Evolutionary conservation across 2,329 filamentous ascomycete genomes (phyloP), one percentile per base, ranked within the genome.

Genomic region (Lecanosticta acicola): DNA sequence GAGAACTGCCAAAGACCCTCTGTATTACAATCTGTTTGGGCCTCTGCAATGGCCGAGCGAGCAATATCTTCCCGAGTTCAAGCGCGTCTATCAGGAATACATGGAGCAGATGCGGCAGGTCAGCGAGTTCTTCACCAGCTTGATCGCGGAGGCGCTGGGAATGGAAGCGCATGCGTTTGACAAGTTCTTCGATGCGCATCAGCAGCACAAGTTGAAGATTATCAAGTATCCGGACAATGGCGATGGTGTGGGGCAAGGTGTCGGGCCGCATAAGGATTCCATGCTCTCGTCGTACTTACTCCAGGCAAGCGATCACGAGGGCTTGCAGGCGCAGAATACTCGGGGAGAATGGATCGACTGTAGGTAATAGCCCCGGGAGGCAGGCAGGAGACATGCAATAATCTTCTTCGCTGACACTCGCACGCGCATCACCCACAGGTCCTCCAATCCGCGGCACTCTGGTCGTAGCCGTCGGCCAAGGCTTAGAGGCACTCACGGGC

Each of bases 181-280:
- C 61, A 80, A 78, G 58, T 94, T 90, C 72, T 91, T 91, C 67
- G 86, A 90, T 63, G 57, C 58, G 1, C 67, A 75, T 34, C 75
- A 72, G 71, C 87, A 93, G 69, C 87, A 94, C 71, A 94, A 94
- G 72, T 76, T 94, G 59, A 94, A 94, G 43, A 83, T 94, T 49
- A 83, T 94, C 49, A 87, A 86, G 70, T 94, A 93, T 62, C 88
- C 88, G 0, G 87, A 93, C 62, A 60, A 42, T 46, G 69, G 71
- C 44, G 80, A 83, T 56, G 80, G 70, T 29, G 68, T 66, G 71
- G 57, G 84, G 1, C 76, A 79, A 56, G 76, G 76, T 20, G 76
- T 90, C 0, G 87, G 86, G 0, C 85, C 87, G 26, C 86, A 91
- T 71, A 91, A 91, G 66, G 87, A 91, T 66, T 84, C 80, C 57